Evolutionary conservation across 441 rosid genomes (phyloP), one percentile per base, ranked within the genome.

Genomic region (Bruguiera hainesii): DNA sequence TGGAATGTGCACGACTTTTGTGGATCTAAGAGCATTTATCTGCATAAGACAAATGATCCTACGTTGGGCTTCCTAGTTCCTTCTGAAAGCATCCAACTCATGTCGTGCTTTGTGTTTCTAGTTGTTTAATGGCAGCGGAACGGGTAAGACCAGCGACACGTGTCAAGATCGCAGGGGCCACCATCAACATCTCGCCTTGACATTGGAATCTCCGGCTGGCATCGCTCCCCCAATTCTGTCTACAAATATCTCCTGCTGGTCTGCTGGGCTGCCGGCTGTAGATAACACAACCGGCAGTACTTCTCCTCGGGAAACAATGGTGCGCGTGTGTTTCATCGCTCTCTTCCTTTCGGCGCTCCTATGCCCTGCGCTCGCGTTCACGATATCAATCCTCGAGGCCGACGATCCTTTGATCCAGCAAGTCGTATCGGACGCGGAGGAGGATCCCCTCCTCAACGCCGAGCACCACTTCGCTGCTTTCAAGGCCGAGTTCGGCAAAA

Each of bases 381-480:
- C 64, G 0, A 30, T 46, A 30, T 71, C 82, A 4, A 21, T 75
- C 20, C 75, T 26, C 52, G 65, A 69, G 2, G 60, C 37, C 73
- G 91, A 75, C 19, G 96, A 88, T 71, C 77, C 78, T 51, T 51
- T 88, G 71, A 94, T 94, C 81, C 71, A 76, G 42, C 94, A 89
- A 56, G 97, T 94, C 20, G 90, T 89, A 9, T 61, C 67, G 1
- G 91, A 71, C 29, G 81, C 63, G 39, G 81, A 75, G 39, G 81
- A 75, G 58, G 66, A 70, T 28, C 72, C 62, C 16, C 82, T 81
- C 42, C 65, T 83, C 55, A 76, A 78, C 46, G 85, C 85, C 0
- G 91, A 82, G 74, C 87, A 79, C 61, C 96, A 86, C 73, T 94
- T 91, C 69, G 67, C 83, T 29, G 78, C 85, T 3, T 94, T 94